Conservation (phyloP, 129 eudicot species). For the Scalesia atractyloides region DNA sequence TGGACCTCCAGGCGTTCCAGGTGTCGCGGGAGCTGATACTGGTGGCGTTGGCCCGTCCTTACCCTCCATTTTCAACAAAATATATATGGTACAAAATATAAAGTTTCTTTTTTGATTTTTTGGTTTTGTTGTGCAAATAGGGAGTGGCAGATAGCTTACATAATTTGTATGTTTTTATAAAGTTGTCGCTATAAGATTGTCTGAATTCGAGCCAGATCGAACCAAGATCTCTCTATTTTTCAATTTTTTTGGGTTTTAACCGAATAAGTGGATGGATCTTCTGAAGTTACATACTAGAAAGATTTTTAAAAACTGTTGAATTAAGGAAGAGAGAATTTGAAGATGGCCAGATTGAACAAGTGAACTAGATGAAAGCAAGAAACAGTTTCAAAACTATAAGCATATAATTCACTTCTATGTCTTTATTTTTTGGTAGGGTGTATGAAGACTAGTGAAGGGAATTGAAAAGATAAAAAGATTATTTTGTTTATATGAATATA, state of each 20-base stretch:
- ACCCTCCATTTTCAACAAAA: constrained; percentile 34
- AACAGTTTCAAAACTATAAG: constrained; percentile 1
- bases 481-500: background rate
- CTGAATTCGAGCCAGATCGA: constrained; percentile 18
- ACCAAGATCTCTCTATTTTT: background rate
- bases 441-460: background rate
- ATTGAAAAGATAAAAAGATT: constrained; percentile 1
- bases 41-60: constrained; percentile 35
- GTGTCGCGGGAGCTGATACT: constrained; percentile 67
- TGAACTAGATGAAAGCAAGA: constrained; percentile 23
- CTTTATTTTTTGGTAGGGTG: background rate
- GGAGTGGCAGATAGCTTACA: constrained; percentile 23
- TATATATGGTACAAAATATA: background rate
- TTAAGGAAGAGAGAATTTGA: constrained; percentile 30
- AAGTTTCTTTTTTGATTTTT: background rate
- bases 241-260: background rate
- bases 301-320: constrained; percentile 35
- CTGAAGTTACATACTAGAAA: constrained; percentile 29
- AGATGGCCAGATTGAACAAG: constrained; percentile 34
- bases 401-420: constrained; percentile 13
- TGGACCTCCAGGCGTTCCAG: constrained; percentile 76
- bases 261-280: background rate
- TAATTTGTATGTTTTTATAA: constrained; percentile 33
- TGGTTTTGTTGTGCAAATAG: background rate
- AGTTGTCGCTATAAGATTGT: constrained; percentile 23